Percentiles rank a stretch among this genome's conserved stretches.
Evolutionary conservation across 495 filamentous ascomycete species (phyloP).

Genomic region (Daldinia vernicosa): DNA sequence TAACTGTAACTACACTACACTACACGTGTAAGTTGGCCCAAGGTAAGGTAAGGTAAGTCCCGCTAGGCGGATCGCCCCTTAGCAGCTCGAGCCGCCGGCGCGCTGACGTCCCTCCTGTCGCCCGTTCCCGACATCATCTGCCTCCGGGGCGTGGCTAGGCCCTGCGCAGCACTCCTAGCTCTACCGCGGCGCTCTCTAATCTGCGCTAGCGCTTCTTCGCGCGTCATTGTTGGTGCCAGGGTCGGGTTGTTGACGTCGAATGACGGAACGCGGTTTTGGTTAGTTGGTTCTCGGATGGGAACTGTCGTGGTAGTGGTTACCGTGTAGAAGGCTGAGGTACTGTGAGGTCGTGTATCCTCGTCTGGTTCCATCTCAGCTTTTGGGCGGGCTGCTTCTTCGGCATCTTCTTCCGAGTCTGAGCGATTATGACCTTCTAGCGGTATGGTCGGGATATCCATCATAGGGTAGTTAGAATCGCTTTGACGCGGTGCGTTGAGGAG

Average conservation of each 20-base stretch:
- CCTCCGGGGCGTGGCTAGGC: slow-evolving; percentile 53
- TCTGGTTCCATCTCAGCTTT: background rate
- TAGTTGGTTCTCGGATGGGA: slow-evolving; percentile 51
- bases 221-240: slow-evolving; percentile 63
- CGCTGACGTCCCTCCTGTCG: slow-evolving; percentile 55
- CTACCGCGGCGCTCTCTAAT: slow-evolving; percentile 63
- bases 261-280: slow-evolving; percentile 50
- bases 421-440: slow-evolving; percentile 30
- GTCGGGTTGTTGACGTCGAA: slow-evolving; percentile 61
- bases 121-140: slow-evolving; percentile 49
- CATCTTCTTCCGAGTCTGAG: background rate
- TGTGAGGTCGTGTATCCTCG: slow-evolving; percentile 47
- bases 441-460: slow-evolving; percentile 51
- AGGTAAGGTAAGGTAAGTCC: background rate
- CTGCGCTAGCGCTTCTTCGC: slow-evolving; percentile 65
- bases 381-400: slow-evolving; percentile 12
- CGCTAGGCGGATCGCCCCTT: slow-evolving; percentile 37
- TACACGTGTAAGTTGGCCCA: background rate
- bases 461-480: slow-evolving; percentile 35
- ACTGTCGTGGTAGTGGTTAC: slow-evolving; percentile 57
- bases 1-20: no score
- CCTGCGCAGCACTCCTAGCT: slow-evolving; percentile 55
- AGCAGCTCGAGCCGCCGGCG: slow-evolving; percentile 46
- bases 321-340: slow-evolving; percentile 50
- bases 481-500: slow-evolving; percentile 62